Evolutionary conservation across 2,329 filamentous ascomycete species (phyloP).

Genomic region (Xylariaceae sp.): DNA sequence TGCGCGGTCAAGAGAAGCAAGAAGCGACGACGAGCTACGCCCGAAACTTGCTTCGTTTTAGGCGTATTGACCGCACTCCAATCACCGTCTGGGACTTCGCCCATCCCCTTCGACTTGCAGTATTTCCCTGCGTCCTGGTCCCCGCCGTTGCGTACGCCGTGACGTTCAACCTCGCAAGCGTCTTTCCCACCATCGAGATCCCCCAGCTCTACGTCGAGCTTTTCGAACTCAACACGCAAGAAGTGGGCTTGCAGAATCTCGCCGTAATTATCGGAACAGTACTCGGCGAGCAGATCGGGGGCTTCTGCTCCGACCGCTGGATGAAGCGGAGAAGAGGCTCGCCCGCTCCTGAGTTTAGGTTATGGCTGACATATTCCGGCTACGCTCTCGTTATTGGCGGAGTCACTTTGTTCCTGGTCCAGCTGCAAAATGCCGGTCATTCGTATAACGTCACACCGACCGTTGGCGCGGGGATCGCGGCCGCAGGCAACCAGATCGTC

Average conservation of each 20-base stretch:
- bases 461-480: conserved; percentile 14
- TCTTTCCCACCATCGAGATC: conserved; percentile 17
- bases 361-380: conserved; percentile 22
- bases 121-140: conserved; percentile 13
- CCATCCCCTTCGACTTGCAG: conserved; percentile 13
- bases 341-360: conserved; percentile 17
- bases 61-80: conserved; percentile 18
- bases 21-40: background rate
- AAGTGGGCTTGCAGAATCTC: conserved; percentile 17
- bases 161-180: conserved; percentile 16
- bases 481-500: conserved; percentile 25
- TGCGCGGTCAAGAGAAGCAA: conserved; percentile 4
- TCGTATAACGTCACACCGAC: conserved; percentile 21
- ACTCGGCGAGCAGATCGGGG: conserved; percentile 22
- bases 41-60: conserved; percentile 5
- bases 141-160: conserved; percentile 19
- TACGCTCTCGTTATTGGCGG: conserved; percentile 17
- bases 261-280: conserved; percentile 22
- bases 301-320: conserved; percentile 20
- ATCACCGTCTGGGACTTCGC: conserved; percentile 15
- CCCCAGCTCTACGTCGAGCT: conserved; percentile 23
- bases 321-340: conserved; percentile 19
- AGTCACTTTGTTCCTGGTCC: conserved; percentile 19
- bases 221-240: conserved; percentile 18
- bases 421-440: conserved; percentile 3